Conservation (phyloP, 1,284 basidiomycete species). For the Rhodotorula sp. region DNA sequence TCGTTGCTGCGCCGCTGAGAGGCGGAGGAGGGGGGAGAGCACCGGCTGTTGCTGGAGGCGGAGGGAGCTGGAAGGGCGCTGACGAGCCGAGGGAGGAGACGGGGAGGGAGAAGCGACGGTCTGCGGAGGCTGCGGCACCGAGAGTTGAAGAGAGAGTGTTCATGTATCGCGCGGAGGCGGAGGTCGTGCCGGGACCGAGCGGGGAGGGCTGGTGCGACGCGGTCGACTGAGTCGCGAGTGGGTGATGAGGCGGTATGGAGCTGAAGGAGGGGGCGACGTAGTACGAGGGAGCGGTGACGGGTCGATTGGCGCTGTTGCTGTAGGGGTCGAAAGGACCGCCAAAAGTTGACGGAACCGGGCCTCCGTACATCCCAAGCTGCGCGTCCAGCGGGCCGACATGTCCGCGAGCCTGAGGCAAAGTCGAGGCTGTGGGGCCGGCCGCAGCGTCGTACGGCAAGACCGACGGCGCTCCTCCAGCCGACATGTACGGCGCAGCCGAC, state of each 20-base stretch:
- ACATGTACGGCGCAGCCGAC: slow-evolving; percentile 27
- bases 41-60: not conserved
- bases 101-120: slow-evolving; percentile 17
- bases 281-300: slow-evolving; percentile 26
- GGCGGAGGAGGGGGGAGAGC: too few species aligned
- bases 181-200: not conserved
- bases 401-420: not conserved
- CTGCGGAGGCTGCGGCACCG: not conserved
- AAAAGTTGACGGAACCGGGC: not conserved
- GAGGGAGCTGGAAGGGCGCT: not conserved
- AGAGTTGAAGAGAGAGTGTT: not conserved
- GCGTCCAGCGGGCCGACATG: not conserved
- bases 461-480: slow-evolving; percentile 8
- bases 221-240: not conserved
- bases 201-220: not conserved
- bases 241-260: not conserved
- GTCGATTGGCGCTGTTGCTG: slow-evolving; percentile 10
- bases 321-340: not conserved
- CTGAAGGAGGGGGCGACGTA: slow-evolving; percentile 18
- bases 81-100: not conserved
- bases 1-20: not conserved
- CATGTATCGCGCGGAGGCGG: not conserved
- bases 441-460: not conserved
- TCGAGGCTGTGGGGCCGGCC: not conserved
- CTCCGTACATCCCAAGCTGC: not conserved